Percentiles rank a stretch among this genome's conserved stretches.
Conservation (phyloP, 495 filamentous ascomycete genomes). For the Amorphotheca resinae region DNA sequence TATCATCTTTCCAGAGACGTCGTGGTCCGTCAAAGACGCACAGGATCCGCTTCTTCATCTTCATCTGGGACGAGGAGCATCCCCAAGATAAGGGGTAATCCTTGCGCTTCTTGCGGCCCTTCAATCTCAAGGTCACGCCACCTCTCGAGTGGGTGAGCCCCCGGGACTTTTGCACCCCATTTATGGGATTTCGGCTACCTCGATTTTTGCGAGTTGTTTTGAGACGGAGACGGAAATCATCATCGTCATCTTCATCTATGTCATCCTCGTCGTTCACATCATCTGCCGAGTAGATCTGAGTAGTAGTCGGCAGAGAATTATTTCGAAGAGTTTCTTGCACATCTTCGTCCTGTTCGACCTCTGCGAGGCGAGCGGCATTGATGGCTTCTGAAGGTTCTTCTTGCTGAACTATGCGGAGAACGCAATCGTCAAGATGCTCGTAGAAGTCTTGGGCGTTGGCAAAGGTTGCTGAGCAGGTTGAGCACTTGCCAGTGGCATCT, state of each 20-base stretch:
- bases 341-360: conserved; percentile 70
- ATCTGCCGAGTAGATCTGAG: conserved; percentile 31
- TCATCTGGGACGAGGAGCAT: conserved; percentile 79
- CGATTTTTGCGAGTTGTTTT: conserved; percentile 22
- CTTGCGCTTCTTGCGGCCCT: conserved; percentile 74
- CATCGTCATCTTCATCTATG: conserved; percentile 45
- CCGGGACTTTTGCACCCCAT: conserved; percentile 36
- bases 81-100: conserved; percentile 91
- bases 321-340: conserved; percentile 77
- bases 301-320: conserved; percentile 53
- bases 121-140: conserved; percentile 45
- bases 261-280: conserved; percentile 55
- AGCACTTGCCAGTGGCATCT: conserved; percentile 86
- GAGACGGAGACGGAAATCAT: conserved; percentile 41
- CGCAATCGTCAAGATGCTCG: conserved; percentile 98
- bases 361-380: conserved; percentile 75
- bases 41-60: conserved; percentile 91
- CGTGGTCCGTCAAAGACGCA: conserved; percentile 85
- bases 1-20: conserved; percentile 92
- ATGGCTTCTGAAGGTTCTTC: conserved; percentile 92
- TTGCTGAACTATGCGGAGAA: conserved; percentile 92
- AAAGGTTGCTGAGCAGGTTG: conserved; percentile 86
- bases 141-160: conserved; percentile 50
- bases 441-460: conserved; percentile 95
- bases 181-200: conserved; percentile 29